Conservation (phyloP, 306 rosid genomes). For the Begonia loranthoides region DNA sequence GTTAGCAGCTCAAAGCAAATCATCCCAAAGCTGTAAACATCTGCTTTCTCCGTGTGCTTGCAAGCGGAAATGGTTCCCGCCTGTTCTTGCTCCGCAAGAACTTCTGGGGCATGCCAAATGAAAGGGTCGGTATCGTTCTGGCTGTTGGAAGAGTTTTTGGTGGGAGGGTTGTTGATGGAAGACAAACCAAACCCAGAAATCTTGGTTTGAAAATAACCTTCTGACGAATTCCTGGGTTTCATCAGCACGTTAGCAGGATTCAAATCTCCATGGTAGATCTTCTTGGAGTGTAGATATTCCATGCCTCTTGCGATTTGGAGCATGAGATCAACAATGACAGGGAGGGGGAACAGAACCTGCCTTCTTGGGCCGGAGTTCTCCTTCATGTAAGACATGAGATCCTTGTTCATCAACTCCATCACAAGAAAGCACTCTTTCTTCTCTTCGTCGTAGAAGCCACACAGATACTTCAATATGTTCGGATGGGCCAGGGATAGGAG, state of each 20-base stretch:
- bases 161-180: slow-evolving; percentile 7
- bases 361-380: slow-evolving; percentile 72
- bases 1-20: slow-evolving; percentile 75
- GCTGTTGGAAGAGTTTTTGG: slow-evolving; percentile 19
- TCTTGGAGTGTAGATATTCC: slow-evolving; percentile 63
- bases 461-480: slow-evolving; percentile 50
- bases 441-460: slow-evolving; percentile 62
- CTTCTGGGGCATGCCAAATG: slow-evolving; percentile 88
- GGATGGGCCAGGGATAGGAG: slow-evolving; percentile 68
- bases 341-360: slow-evolving; percentile 48
- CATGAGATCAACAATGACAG: slow-evolving; percentile 77
- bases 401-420: slow-evolving; percentile 71
- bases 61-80: slow-evolving; percentile 5
- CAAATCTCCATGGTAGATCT: slow-evolving; percentile 65
- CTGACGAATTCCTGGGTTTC: slow-evolving; percentile 44
- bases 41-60: slow-evolving; percentile 69
- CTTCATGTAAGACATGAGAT: slow-evolving; percentile 48
- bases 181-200: slow-evolving; percentile 60
- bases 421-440: slow-evolving; percentile 60
- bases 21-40: slow-evolving; percentile 86
- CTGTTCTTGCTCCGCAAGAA: slow-evolving; percentile 49
- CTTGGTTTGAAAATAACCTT: slow-evolving; percentile 66
- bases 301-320: slow-evolving; percentile 91
- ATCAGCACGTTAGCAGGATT: slow-evolving; percentile 53
- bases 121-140: slow-evolving; percentile 25